phyloP scores from a whole-genome alignment of 768 basidiomycete species.

The Phaeotremella skinneri region DNA sequence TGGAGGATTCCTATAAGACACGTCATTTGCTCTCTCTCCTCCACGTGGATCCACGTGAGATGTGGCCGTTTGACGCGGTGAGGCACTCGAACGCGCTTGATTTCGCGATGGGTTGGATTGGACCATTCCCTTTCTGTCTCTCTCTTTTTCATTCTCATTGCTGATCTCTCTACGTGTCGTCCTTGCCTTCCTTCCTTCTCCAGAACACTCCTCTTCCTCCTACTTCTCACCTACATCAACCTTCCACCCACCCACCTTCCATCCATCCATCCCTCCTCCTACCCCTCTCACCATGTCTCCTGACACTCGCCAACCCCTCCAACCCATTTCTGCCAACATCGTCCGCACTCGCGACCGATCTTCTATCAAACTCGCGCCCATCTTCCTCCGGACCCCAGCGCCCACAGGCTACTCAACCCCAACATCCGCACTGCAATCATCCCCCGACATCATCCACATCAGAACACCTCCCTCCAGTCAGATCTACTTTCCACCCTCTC shows the following conservation, averaged over 20 bases:
- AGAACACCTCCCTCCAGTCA: neutral
- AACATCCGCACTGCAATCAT: neutral
- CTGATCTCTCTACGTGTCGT: too few species aligned
- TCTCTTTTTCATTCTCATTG: too few species aligned
- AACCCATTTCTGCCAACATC: constrained; percentile 4
- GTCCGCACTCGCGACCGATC: neutral
- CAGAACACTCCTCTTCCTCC: too few species aligned
- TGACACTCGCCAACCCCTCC: neutral
- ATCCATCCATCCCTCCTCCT: neutral
- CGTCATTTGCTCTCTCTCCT: too few species aligned
- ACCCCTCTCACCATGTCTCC: neutral
- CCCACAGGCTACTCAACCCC: constrained; percentile 2
- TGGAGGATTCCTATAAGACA: too few species aligned
- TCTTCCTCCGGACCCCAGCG: constrained; percentile 6
- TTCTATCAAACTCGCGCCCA: constrained; percentile 12
- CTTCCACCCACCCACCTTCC: neutral
- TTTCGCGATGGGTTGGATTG: too few species aligned
- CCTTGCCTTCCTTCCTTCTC: too few species aligned
- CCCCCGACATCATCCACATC: constrained; percentile 2
- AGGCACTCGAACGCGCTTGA: too few species aligned
- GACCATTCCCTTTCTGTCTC: too few species aligned
- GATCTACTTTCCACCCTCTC: neutral
- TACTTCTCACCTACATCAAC: neutral
- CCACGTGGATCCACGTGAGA: too few species aligned
- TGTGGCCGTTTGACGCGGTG: too few species aligned